phyloP scores from a whole-genome alignment of 2,329 filamentous ascomycete species.

The Fragosphaeria purpurea region DNA sequence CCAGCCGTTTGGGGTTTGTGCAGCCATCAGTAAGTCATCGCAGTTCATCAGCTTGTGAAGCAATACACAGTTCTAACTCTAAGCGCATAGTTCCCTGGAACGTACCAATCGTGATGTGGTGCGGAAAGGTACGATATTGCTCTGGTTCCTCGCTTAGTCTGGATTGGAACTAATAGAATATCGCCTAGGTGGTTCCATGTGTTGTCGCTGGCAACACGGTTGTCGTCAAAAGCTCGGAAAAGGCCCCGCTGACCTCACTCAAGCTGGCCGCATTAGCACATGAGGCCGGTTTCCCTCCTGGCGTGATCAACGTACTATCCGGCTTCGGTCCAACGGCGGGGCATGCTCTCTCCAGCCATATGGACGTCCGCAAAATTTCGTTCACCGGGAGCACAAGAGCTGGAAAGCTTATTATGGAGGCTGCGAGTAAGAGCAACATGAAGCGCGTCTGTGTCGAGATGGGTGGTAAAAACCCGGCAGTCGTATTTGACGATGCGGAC shows the following conservation, averaged over 20 bases:
- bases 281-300: conserved; percentile 57
- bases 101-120: conserved; percentile 50
- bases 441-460: conserved; percentile 51
- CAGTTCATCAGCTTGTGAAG: no score
- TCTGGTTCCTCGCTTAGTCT: no score
- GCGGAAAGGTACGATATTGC: no score
- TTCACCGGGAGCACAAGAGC: conserved; percentile 51
- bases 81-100: conserved; percentile 45
- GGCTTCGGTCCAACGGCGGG: conserved; percentile 36
- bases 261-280: conserved; percentile 51
- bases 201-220: conserved; percentile 44
- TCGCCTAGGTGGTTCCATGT: conserved; percentile 57
- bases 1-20: conserved; percentile 42
- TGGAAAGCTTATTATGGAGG: conserved; percentile 48
- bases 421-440: conserved; percentile 46
- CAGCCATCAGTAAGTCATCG: conserved; percentile 33
- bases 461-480: conserved; percentile 48
- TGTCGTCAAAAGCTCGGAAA: conserved; percentile 44
- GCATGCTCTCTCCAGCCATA: not conserved
- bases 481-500: conserved; percentile 47
- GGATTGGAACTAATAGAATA: conserved; percentile 19
- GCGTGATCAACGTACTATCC: conserved; percentile 59
- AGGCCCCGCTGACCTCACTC: conserved; percentile 44
- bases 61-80: no score
- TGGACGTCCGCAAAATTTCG: conserved; percentile 45